A percentile compares a stretch with the other conserved stretches of the same genome.
These are phyloP conservation scores for Schizopora paradoxa DNA, from an alignment of 1,284 basidiomycete species.

Conservation along the genomic window DNA sequence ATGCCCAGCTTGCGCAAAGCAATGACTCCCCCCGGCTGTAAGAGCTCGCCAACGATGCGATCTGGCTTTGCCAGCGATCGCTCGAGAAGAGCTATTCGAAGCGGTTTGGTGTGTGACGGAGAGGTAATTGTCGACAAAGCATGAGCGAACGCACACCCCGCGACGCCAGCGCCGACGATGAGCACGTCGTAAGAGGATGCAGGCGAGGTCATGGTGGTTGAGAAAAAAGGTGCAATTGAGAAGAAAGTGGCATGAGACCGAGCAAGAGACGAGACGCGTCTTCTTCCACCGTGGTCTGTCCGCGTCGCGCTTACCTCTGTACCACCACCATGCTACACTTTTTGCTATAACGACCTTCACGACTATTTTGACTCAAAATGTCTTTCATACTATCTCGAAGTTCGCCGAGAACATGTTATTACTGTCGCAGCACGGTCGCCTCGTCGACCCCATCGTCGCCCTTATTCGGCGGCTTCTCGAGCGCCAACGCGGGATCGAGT, in stretches of 20 bases:
- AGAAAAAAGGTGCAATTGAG: too few species aligned
- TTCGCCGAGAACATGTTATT: conserved; percentile 51
- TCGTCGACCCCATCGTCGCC: conserved; percentile 6
- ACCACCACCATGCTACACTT: not conserved
- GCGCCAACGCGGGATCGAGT: conserved; percentile 40
- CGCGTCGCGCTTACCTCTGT: not conserved
- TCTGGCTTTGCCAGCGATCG: conserved; percentile 90
- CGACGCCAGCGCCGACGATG: conserved; percentile 88
- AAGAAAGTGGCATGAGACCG: too few species aligned
- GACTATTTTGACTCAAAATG: conserved; percentile 11
- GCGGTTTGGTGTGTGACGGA: conserved; percentile 43
- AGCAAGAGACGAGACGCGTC: not conserved
- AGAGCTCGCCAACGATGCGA: conserved; percentile 94
- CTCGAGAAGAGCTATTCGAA: conserved; percentile 79
- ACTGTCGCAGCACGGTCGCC: conserved; percentile 45
- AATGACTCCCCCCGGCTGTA: conserved; percentile 90
- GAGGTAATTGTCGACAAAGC: conserved; percentile 50
- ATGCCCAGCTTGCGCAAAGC: conserved; percentile 79
- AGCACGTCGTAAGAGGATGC: conserved; percentile 58
- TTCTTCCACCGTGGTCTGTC: not conserved
- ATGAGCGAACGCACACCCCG: conserved; percentile 73
- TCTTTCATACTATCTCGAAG: conserved; percentile 33
- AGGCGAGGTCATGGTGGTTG: conserved; percentile 1
- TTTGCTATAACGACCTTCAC: conserved; percentile 18
- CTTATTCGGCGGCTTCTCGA: not conserved